These are phyloP conservation scores for Magnaporthales sp. DNA, from an alignment of 2,329 filamentous ascomycete species.

Conservation along the genomic window DNA sequence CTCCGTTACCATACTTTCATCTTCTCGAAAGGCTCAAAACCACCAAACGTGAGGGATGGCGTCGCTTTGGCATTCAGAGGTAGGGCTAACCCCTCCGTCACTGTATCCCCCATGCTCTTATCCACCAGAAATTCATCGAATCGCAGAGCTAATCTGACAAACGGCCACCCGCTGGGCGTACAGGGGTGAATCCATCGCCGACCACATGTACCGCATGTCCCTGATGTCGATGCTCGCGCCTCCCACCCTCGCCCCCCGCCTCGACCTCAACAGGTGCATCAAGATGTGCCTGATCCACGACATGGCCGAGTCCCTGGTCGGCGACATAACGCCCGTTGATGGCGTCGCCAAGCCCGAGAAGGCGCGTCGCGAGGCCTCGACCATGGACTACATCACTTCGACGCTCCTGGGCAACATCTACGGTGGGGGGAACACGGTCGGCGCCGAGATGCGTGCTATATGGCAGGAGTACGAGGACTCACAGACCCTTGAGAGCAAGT, in stretches of 20 bases:
- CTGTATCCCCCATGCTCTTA: neutral
- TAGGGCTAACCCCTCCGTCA: slow-evolving; percentile 18
- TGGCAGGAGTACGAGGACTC: slow-evolving; percentile 97
- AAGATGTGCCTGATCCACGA: slow-evolving; percentile 96
- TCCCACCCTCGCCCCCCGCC: slow-evolving; percentile 55
- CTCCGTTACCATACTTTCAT: slow-evolving; percentile 89
- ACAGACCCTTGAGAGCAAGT: slow-evolving; percentile 72
- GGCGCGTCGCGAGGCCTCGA: slow-evolving; percentile 72
- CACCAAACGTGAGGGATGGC: slow-evolving; percentile 93
- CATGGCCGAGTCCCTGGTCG: slow-evolving; percentile 92
- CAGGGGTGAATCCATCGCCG: slow-evolving; percentile 82
- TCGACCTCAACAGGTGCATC: slow-evolving; percentile 78
- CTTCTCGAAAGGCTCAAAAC: slow-evolving; percentile 91
- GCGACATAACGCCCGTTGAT: slow-evolving; percentile 93
- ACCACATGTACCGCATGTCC: slow-evolving; percentile 99
- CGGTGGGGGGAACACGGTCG: slow-evolving; percentile 49
- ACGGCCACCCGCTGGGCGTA: slow-evolving; percentile 9
- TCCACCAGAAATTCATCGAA: neutral
- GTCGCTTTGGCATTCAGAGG: slow-evolving; percentile 68
- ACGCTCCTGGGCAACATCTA: slow-evolving; percentile 66
- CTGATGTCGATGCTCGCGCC: slow-evolving; percentile 91
- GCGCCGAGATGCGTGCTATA: slow-evolving; percentile 62
- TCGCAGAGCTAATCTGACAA: neutral
- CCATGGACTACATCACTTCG: slow-evolving; percentile 84
- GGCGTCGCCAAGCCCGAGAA: slow-evolving; percentile 81